Conservation (phyloP, 2,329 filamentous ascomycete genomes). For the Trichoderma citrinoviride region DNA sequence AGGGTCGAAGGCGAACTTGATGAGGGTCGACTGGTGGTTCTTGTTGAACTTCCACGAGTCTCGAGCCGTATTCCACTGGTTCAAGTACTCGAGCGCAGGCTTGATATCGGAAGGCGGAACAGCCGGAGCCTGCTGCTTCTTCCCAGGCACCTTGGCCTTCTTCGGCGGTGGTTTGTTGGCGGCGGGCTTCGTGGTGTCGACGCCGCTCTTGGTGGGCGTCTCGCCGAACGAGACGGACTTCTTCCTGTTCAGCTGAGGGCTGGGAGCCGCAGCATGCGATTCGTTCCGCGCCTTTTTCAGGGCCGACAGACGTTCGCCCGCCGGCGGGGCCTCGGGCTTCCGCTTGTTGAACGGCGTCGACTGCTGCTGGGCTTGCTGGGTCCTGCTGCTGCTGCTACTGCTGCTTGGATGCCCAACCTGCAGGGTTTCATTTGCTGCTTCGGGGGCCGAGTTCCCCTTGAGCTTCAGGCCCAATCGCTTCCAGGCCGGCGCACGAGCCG, state of each 20-base stretch:
- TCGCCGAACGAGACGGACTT: conserved; percentile 53
- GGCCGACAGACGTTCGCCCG: conserved; percentile 31
- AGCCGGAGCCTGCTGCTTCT: conserved; percentile 40
- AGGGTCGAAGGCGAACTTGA: conserved; percentile 77
- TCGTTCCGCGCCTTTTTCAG: conserved; percentile 39
- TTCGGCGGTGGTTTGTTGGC: conserved; percentile 32
- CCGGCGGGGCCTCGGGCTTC: conserved; percentile 38
- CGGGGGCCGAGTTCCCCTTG: conserved; percentile 43
- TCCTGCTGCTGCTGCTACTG: conserved; percentile 36
- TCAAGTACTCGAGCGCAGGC: conserved; percentile 72
- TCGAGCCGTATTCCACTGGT: conserved; percentile 68
- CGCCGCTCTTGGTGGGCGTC: conserved; percentile 38
- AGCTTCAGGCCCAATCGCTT: conserved; percentile 63
- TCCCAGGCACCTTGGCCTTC: conserved; percentile 40
- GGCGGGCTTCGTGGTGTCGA: conserved; percentile 27
- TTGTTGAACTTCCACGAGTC: conserved; percentile 94
- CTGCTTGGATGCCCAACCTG: conserved; percentile 40
- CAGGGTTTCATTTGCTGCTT: conserved; percentile 32
- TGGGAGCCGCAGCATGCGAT: conserved; percentile 28
- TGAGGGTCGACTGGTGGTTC: conserved; percentile 78
- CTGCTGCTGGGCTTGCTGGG: conserved; percentile 30
- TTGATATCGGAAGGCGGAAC: conserved; percentile 47
- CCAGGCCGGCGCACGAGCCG: conserved; percentile 55
- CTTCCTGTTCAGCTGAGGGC: conserved; percentile 37
- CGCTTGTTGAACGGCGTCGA: conserved; percentile 41